Evolutionary conservation across 768 basidiomycete genomes (phyloP).

Genomic region (Collybiopsis confluens): DNA sequence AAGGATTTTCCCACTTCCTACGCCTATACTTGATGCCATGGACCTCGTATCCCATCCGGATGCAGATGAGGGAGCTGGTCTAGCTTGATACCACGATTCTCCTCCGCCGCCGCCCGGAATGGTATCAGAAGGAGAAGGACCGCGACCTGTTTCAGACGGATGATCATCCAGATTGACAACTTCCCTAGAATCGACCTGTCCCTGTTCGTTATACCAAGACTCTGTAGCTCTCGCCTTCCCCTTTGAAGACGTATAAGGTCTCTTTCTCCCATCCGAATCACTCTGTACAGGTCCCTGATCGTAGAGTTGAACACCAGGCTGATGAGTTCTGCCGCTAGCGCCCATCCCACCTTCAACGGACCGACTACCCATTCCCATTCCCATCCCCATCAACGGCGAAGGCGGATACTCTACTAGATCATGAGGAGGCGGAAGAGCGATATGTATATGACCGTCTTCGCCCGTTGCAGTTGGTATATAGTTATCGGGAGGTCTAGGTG

Average conservation of each 20-base stretch:
- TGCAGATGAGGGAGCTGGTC: no score
- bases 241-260: neutral
- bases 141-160: no score
- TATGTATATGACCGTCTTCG: slow-evolving; percentile 6
- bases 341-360: no score
- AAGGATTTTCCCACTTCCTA: neutral
- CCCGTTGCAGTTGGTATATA: slow-evolving; percentile 1
- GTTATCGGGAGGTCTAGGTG: slow-evolving; percentile 8
- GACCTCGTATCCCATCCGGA: neutral
- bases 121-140: no score
- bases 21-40: no score
- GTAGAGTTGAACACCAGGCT: no score
- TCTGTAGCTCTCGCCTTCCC: slow-evolving; percentile 1
- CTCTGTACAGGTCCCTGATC: no score
- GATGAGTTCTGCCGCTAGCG: no score
- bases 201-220: slow-evolving; percentile 1
- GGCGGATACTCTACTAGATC: slow-evolving; percentile 3
- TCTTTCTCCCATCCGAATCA: neutral
- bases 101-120: no score
- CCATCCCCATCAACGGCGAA: neutral
- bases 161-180: neutral
- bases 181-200: neutral
- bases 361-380: no score
- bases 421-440: slow-evolving; percentile 7
- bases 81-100: slow-evolving; percentile 6